These are phyloP conservation scores for Xylaria arbuscula DNA, from an alignment of 2,329 filamentous ascomycete species.

Conservation along the genomic window DNA sequence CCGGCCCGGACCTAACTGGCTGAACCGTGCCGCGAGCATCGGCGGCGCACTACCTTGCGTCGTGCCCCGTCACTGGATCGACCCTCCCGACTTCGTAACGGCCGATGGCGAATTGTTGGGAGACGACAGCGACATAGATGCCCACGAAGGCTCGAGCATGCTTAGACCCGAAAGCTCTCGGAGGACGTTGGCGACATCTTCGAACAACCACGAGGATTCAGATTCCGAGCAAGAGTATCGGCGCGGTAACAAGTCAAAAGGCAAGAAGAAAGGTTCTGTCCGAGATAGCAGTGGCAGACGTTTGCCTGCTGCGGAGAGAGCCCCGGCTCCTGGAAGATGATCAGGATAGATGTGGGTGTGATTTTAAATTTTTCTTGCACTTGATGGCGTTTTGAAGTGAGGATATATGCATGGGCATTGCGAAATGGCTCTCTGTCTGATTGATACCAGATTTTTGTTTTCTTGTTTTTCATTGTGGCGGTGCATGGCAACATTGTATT, in stretches of 20 bases:
- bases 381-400: conserved; percentile 39
- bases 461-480: conserved; percentile 34
- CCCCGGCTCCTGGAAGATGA: conserved; percentile 52
- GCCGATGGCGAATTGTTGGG: conserved; percentile 76
- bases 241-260: conserved; percentile 49
- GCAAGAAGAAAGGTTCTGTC: conserved; percentile 57
- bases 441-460: conserved; percentile 46
- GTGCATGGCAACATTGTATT: conserved; percentile 25
- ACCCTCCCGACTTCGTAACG: conserved; percentile 79
- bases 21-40: conserved; percentile 86
- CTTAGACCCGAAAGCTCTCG: conserved; percentile 55
- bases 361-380: conserved; percentile 47
- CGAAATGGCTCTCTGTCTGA: conserved; percentile 36
- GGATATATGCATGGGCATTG: conserved; percentile 39
- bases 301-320: conserved; percentile 65
- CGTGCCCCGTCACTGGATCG: conserved; percentile 84
- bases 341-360: conserved; percentile 45
- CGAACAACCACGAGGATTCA: conserved; percentile 37
- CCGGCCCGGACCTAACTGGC: conserved; percentile 75
- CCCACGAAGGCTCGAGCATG: conserved; percentile 60
- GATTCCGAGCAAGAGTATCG: conserved; percentile 25
- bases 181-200: conserved; percentile 44
- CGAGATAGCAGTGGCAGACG: conserved; percentile 63
- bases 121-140: conserved; percentile 53
- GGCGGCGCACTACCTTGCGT: conserved; percentile 84